Evolutionary conservation across 2,329 filamentous ascomycete species (phyloP).

Genomic region (Fusarium equiseti): DNA sequence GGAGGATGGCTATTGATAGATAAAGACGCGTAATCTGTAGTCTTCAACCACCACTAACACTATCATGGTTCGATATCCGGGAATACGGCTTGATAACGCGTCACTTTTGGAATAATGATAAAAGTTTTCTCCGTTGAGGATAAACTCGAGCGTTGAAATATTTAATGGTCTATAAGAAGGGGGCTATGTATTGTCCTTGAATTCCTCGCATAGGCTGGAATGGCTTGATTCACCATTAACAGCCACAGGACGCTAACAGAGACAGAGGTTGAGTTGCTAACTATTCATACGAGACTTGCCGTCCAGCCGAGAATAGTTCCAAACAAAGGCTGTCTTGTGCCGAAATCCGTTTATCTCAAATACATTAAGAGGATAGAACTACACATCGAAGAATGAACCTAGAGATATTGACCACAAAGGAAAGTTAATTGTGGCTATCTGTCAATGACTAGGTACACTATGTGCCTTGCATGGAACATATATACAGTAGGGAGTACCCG

Average conservation of each 20-base stretch:
- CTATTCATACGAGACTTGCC: conserved; percentile 13
- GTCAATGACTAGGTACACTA: background rate
- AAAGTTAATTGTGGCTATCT: background rate
- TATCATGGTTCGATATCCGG: conserved; percentile 13
- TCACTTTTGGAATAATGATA: background rate
- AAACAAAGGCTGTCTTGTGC: background rate
- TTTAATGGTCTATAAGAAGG: background rate
- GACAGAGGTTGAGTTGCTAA: background rate
- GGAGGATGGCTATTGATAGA: conserved; percentile 11
- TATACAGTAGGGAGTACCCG: background rate
- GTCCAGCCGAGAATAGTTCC: conserved; percentile 15
- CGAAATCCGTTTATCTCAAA: background rate
- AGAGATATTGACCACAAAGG: too few relatives aligned
- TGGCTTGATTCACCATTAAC: background rate
- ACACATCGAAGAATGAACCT: background rate
- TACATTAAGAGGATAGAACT: background rate
- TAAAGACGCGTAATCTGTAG: conserved; percentile 29
- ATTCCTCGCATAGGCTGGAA: background rate
- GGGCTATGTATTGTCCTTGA: background rate
- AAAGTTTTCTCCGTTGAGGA: background rate
- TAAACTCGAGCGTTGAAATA: background rate
- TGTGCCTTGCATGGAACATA: background rate
- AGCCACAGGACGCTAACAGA: conserved; percentile 16
- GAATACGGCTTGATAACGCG: conserved; percentile 25
- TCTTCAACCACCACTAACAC: conserved; percentile 11